These are phyloP conservation scores for Penicillium bovifimosum DNA, from an alignment of 495 filamentous ascomycete genomes.

Conservation along the genomic window DNA sequence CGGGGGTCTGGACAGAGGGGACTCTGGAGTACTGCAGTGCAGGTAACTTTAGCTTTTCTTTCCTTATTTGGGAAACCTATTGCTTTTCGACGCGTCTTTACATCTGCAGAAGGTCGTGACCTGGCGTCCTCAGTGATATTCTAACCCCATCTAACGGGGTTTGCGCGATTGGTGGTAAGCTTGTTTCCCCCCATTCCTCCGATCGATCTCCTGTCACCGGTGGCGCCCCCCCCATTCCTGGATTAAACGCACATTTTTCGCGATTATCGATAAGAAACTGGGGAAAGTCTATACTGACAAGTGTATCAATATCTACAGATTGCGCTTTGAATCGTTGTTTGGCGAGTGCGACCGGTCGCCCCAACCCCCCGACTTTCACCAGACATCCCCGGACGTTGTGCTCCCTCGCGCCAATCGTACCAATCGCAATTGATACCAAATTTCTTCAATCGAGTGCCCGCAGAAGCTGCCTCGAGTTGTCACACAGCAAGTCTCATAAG, in stretches of 20 bases:
- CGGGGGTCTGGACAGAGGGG: slow-evolving; percentile 17
- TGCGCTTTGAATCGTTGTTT: slow-evolving; percentile 19
- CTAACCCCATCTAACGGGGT: slow-evolving; percentile 4
- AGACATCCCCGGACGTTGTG: slow-evolving; percentile 20
- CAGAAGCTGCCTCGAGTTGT: slow-evolving; percentile 8
- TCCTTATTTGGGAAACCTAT: slow-evolving; percentile 9
- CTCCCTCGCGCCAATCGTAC: slow-evolving; percentile 19
- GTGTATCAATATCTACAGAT: slow-evolving; percentile 9
- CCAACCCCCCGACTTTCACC: slow-evolving; percentile 13
- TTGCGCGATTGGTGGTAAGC: slow-evolving; percentile 16
- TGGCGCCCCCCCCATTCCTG: slow-evolving; percentile 4
- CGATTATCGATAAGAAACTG: slow-evolving; percentile 18
- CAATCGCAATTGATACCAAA: slow-evolving; percentile 10
- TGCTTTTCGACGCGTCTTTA: slow-evolving; percentile 35
- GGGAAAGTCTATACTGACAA: slow-evolving; percentile 13
- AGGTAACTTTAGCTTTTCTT: slow-evolving; percentile 33
- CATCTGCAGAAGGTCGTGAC: slow-evolving; percentile 33
- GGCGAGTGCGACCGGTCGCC: slow-evolving; percentile 29
- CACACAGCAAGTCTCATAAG: slow-evolving; percentile 11
- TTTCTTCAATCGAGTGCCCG: slow-evolving; percentile 5
- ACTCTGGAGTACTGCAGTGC: slow-evolving; percentile 23
- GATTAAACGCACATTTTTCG: slow-evolving; percentile 16
- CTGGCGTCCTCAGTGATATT: slow-evolving; percentile 8
- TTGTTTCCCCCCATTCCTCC: slow-evolving; percentile 42
- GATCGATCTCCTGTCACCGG: slow-evolving; percentile 45